Conservation (phyloP, 441 rosid species). For the Iberis amara region DNA sequence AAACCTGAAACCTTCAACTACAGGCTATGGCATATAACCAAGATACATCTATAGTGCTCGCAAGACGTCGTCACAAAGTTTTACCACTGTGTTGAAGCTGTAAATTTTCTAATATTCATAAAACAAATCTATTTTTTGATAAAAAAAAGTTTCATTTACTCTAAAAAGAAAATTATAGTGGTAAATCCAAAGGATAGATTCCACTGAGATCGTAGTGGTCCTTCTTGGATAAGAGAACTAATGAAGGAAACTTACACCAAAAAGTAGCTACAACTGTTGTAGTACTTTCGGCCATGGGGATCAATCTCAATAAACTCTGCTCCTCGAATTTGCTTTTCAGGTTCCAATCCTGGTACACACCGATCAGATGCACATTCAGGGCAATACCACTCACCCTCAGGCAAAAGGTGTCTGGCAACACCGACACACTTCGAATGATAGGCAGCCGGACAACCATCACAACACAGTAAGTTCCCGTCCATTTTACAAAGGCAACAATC, state of each 20-base stretch:
- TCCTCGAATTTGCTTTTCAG: conserved; percentile 49
- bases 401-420: conserved; percentile 55
- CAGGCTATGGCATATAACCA: conserved; percentile 10
- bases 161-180: no score
- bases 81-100: not conserved
- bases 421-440: conserved; percentile 76
- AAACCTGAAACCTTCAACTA: conserved; percentile 6
- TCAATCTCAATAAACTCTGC: conserved; percentile 58
- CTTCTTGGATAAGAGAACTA: conserved; percentile 6
- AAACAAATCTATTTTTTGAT: no score
- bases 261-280: conserved; percentile 56
- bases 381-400: conserved; percentile 74
- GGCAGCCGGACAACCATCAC: conserved; percentile 83
- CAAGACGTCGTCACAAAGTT: conserved; percentile 21
- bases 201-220: conserved; percentile 16
- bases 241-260: conserved; percentile 59
- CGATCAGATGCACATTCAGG: conserved; percentile 61
- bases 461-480: conserved; percentile 69
- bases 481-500: conserved; percentile 70
- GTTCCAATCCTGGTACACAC: conserved; percentile 39
- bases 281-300: conserved; percentile 55
- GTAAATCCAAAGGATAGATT: conserved; percentile 15
- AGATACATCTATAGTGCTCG: conserved; percentile 8
- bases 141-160: no score
- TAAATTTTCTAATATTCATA: not conserved